Evolutionary conservation across 177 flowering plant genomes (phyloP).

Genomic region (Vitis hybrid): DNA sequence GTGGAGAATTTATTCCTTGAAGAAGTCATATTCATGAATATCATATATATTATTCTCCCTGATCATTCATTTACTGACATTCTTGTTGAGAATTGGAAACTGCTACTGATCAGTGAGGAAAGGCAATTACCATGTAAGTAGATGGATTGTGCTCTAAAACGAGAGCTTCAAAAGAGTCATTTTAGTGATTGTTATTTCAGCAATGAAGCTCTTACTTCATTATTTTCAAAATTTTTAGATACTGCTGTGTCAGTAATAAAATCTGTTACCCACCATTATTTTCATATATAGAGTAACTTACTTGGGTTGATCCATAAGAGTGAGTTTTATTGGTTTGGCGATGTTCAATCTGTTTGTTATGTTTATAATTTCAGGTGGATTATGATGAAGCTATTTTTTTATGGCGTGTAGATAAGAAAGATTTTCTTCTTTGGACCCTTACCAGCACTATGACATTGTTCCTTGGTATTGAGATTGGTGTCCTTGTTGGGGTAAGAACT

Average conservation of each 20-base stretch:
- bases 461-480: conserved; percentile 96
- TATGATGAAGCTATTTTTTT: conserved; percentile 90
- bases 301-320: background rate
- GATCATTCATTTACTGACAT: too few species aligned
- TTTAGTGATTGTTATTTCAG: conserved; percentile 1
- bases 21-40: too few species aligned
- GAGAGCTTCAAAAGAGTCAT: too few species aligned
- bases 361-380: conserved; percentile 71
- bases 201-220: background rate
- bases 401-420: conserved; percentile 92
- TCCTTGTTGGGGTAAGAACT: conserved; percentile 80
- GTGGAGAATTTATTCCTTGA: too few species aligned
- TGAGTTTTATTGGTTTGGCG: background rate
- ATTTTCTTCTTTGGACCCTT: conserved; percentile 90
- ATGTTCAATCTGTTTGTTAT: conserved; percentile 6
- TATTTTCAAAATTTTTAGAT: background rate
- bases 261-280: background rate
- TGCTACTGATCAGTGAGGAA: too few species aligned
- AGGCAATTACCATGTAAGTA: too few species aligned
- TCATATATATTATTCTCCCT: too few species aligned
- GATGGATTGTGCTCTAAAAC: background rate
- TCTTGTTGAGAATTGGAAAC: too few species aligned
- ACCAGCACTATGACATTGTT: conserved; percentile 71
- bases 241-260: background rate
- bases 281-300: background rate